Base-by-base conservation (phyloP, 495 filamentous ascomycete genomes). In the Lichina pygmaea region DNA sequence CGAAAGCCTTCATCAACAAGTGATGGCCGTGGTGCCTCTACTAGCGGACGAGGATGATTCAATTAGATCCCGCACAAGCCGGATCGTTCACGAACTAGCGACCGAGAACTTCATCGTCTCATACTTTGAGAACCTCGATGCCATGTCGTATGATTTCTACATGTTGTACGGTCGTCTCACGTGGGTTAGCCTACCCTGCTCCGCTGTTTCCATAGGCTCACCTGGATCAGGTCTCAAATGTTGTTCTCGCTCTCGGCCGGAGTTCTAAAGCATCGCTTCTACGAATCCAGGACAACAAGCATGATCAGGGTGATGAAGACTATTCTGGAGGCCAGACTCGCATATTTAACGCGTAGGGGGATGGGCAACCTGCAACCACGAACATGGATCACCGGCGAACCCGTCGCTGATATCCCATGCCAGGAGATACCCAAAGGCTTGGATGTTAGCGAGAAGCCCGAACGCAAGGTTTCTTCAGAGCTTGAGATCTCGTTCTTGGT, bases 401-500 rank as follows among this genome's bases (percentile, higher is more conserved):
- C 24, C 2, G 24, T 24, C 24, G 24, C 24, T 24, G 4, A 24
- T 24, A 24, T 24, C 24, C 24, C 24, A 24, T 24, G 24, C 4
- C 13, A 39, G 36, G 36, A 6, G 2, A 11, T 15, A 39, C 13
- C 36, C 36, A 36, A 47, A 44, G 39, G 34, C 24, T 17, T 51
- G 32, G 53, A 51, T 13, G 53, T 43, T 9, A 45, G 55, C 30
- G 50, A 49, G 24, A 53, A 60, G 33, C 54, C 59, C 5, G 52
- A 53, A 31, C 57, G 48, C 11, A 59, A 50, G 13, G 55, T 57
- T 13, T 61, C 58, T 38, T 50, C 53, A 12, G 50, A 50, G 49
- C 58, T 73, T 5, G 73, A 77, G 57, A 68, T 70, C 0, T 56
- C 71, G 6, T 66, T 77, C 47, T 56, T 77, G 6, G 66, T 75